Percentiles rank a stretch among this genome's conserved stretches.
Conservation (phyloP, 2,329 filamentous ascomycete genomes). For the Immersiporthe knoxdaviesiana region DNA sequence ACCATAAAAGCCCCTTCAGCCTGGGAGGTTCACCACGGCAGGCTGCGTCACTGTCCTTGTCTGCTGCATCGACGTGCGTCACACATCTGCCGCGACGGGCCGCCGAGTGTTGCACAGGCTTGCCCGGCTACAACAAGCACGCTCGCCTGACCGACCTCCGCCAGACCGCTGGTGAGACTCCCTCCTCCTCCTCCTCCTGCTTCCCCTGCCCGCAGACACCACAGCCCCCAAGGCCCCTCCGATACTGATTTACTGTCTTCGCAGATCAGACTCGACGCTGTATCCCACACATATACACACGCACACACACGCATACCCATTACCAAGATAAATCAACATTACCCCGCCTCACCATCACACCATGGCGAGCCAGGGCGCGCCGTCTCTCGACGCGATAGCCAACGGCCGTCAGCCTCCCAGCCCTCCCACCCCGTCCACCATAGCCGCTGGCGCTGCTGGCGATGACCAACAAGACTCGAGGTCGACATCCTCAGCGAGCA, state of each 20-base stretch:
- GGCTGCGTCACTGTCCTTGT: not conserved
- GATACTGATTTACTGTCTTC: not conserved
- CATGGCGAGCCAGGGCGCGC: constrained; percentile 35
- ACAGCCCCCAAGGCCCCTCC: not conserved
- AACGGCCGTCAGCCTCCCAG: constrained; percentile 20
- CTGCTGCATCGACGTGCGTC: not conserved
- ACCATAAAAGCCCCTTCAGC: not conserved
- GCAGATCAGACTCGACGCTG: not conserved
- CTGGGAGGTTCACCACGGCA: not conserved
- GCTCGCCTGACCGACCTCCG: not conserved
- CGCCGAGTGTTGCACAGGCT: not conserved
- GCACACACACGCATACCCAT: no score
- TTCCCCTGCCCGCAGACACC: not conserved
- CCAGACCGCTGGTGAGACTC: not conserved
- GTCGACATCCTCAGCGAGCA: constrained; percentile 72
- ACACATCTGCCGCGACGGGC: not conserved
- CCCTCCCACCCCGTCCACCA: constrained; percentile 19
- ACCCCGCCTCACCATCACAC: constrained; percentile 20
- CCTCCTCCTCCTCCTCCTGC: not conserved
- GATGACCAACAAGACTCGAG: constrained; percentile 56
- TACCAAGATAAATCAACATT: not conserved
- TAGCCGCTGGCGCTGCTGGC: constrained; percentile 34
- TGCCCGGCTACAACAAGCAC: not conserved
- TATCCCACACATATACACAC: not conserved
- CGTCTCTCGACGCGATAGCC: constrained; percentile 37